Base-by-base conservation (phyloP, 495 filamentous ascomycete species). In the Lasiosphaeriaceae sp. region DNA sequence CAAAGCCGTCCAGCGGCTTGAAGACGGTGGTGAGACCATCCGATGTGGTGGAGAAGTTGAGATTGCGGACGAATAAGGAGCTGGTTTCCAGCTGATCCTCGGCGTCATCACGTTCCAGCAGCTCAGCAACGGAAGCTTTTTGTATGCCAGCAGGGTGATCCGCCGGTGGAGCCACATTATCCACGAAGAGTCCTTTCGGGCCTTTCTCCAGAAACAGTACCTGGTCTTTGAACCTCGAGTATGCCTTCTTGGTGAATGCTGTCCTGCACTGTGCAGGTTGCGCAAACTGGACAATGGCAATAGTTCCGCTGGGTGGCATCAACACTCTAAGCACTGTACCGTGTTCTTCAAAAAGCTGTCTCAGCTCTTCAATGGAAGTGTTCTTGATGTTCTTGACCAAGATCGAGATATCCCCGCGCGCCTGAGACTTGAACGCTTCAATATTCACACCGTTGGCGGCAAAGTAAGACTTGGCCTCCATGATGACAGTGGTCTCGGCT, bases 391-490 rank as follows among this genome's bases (percentile, higher is more conserved):
- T 97, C 77, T 97, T 99, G 35, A 97, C 88, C 12, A 99, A 74
- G 57, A 99, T 92, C 11, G 87, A 84, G 11, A 84, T 90, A 71
- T 96, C 91, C 44, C 91, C 93, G 61, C 91, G 83, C 60, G 90
- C 82, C 44, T 83, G 80, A 35, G 80, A 83, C 68, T 92, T 92
- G 74, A 99, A 97, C 9, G 92, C 86, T 54, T 96, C 83, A 20
- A 99, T 77, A 68, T 97, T 90, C 7, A 97, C 89, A 20, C 94
- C 94, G 52, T 96, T 87, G 7, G 85, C 77, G 22, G 80, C 75
- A 64, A 99, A 96, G 71, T 92, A 99, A 12, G 84, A 75, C 67
- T 96, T 97, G 0, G 93, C 96, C 68, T 97, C 95, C 75, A 96
- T 90, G 58, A 99, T 97, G 50, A 96, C 81, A 60, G 92, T 88